phyloP scores from a whole-genome alignment of 2,329 filamentous ascomycete species.

The Clarireedia homoeocarpa region DNA sequence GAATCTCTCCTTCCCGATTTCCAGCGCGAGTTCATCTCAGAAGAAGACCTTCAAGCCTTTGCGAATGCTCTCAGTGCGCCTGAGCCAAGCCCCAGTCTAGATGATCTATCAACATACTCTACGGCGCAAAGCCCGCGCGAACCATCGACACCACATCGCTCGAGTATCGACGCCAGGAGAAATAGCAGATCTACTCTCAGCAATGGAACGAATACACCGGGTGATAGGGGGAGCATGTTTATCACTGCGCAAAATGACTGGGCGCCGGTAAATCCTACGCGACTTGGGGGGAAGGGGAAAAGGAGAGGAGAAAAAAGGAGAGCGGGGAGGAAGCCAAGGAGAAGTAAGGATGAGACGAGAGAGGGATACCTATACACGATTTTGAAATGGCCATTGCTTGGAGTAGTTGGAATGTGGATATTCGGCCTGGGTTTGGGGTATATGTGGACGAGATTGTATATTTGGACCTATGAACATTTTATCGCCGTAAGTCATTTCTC shows the following conservation, averaged over 20 bases:
- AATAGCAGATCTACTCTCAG: constrained; percentile 3
- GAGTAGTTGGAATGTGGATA: constrained; percentile 76
- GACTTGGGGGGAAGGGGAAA: constrained; percentile 28
- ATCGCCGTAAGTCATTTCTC: constrained; percentile 2
- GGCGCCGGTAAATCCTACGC: constrained; percentile 63
- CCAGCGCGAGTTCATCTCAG: constrained; percentile 67
- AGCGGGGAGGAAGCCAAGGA: constrained; percentile 24
- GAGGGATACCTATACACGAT: constrained; percentile 87
- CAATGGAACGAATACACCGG: constrained; percentile 8
- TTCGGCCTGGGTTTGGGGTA: constrained; percentile 66
- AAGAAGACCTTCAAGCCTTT: constrained; percentile 70
- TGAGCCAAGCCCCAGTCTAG: constrained; percentile 58
- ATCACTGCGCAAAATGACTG: constrained; percentile 94
- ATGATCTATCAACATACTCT: constrained; percentile 34
- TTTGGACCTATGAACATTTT: constrained; percentile 69
- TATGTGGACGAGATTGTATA: constrained; percentile 76
- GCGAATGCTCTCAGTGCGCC: constrained; percentile 75
- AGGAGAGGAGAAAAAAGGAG: constrained; percentile 31
- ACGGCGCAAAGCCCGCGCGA: constrained; percentile 3
- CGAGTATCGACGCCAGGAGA: constrained; percentile 14
- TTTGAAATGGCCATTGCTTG: constrained; percentile 84
- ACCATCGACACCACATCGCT: constrained; percentile 9
- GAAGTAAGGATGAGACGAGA: constrained; percentile 82
- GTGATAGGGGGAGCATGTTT: constrained; percentile 37
- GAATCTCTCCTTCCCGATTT: constrained; percentile 66